phyloP scores from a whole-genome alignment of 805 yeast genomes.

The Lipomyces anomalus region DNA sequence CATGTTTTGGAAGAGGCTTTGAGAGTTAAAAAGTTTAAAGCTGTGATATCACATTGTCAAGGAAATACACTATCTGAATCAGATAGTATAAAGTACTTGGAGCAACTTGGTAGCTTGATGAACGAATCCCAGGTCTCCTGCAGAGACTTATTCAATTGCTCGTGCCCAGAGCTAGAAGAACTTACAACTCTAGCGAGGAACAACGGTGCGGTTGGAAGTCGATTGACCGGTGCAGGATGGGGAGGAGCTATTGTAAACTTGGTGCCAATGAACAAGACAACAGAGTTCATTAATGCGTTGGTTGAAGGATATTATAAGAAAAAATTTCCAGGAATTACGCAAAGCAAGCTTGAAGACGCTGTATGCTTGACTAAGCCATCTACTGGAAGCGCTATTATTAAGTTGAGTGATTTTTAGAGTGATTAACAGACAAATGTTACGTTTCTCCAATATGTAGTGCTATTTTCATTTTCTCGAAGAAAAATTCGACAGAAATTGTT shows the following conservation, averaged over 20 bases:
- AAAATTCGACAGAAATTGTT: too few relatives aligned
- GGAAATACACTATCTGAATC: conserved; percentile 15
- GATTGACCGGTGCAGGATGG: conserved; percentile 78
- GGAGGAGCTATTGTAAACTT: conserved; percentile 71
- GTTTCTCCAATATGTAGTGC: too few relatives aligned
- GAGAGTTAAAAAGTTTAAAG: conserved; percentile 50
- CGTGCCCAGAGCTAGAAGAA: conserved; percentile 49
- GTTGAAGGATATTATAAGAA: conserved; percentile 46
- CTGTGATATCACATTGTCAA: conserved; percentile 33
- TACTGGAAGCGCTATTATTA: conserved; percentile 40
- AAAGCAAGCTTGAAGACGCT: conserved; percentile 44
- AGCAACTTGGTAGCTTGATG: conserved; percentile 50
- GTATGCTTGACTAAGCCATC: conserved; percentile 53
- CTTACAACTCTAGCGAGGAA: conserved; percentile 49
- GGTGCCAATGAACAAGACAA: conserved; percentile 38
- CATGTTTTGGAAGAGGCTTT: conserved; percentile 61
- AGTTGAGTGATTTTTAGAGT: neutral
- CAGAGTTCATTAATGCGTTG: conserved; percentile 40
- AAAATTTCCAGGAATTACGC: conserved; percentile 45
- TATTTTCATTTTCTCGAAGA: too few relatives aligned
- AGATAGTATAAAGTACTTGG: conserved; percentile 35
- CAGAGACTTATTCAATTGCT: conserved; percentile 45
- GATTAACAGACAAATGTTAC: too few relatives aligned
- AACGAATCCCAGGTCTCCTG: conserved; percentile 55
- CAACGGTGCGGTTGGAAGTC: conserved; percentile 58